A percentile compares a stretch with the other conserved stretches of the same genome.
Conservation (phyloP, 345 rosid genomes). For the Euphorbia pulcherrima region DNA sequence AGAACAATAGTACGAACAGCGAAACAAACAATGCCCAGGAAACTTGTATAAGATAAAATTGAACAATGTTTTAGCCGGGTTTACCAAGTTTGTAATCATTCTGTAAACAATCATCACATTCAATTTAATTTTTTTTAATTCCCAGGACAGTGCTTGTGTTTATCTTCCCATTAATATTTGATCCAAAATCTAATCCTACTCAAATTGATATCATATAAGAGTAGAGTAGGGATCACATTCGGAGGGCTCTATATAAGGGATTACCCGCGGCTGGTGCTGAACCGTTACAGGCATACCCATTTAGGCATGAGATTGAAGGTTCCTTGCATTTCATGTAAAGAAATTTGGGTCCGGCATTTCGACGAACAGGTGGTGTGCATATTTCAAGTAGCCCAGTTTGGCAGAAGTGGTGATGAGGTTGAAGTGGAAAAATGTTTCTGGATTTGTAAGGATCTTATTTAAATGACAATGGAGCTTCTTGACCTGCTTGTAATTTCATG, state of each 20-base stretch:
- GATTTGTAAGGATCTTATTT: slow-evolving; percentile 39
- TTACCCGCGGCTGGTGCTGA: slow-evolving; percentile 46
- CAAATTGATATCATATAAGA: slow-evolving; percentile 47
- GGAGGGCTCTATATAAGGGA: no score
- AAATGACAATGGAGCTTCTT: slow-evolving; percentile 62
- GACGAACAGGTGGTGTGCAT: slow-evolving; percentile 71
- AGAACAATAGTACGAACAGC: background rate
- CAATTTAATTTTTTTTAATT: background rate
- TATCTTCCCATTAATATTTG: slow-evolving; percentile 4
- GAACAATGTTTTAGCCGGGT: no score
- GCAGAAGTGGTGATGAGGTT: slow-evolving; percentile 45
- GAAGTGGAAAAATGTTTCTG: slow-evolving; percentile 57
- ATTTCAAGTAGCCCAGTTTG: slow-evolving; percentile 32
- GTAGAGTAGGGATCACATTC: no score
- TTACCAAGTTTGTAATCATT: background rate
- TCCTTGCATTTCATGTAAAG: slow-evolving; percentile 61
- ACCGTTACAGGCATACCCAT: slow-evolving; percentile 57
- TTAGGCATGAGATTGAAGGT: slow-evolving; percentile 51
- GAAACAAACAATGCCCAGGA: background rate
- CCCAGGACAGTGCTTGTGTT: background rate
- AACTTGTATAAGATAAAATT: background rate
- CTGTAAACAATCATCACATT: background rate
- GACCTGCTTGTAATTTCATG: slow-evolving; percentile 35
- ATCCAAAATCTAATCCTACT: slow-evolving; percentile 71
- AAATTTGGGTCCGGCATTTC: slow-evolving; percentile 49